Conservation (phyloP, 331 rosid genomes). For the Quercus phellos region DNA sequence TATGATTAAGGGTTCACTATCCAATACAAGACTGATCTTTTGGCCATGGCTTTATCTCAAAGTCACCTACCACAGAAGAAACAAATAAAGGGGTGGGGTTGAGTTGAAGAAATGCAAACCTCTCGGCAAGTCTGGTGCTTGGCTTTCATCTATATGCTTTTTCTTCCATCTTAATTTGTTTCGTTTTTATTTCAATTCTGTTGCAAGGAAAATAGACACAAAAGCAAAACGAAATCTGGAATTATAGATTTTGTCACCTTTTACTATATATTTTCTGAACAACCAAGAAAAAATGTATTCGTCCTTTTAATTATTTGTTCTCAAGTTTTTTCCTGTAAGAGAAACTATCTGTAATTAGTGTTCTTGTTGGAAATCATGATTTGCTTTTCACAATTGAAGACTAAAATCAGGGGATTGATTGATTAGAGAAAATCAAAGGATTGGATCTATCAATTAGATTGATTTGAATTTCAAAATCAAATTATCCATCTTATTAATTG, state of each 20-base stretch:
- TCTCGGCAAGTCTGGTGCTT: background rate
- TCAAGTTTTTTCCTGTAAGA: background rate
- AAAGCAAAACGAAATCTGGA: background rate
- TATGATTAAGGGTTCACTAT: background rate
- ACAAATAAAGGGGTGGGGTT: background rate
- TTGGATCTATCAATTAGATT: no score
- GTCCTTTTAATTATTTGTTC: background rate
- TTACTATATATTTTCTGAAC: background rate
- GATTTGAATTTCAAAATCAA: no score
- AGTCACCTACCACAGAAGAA: background rate
- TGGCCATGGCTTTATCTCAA: background rate
- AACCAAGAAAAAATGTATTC: background rate
- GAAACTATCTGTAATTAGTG: background rate
- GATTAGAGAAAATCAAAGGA: no score
- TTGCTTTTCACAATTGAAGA: no score
- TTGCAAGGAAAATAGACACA: background rate
- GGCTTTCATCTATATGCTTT: background rate
- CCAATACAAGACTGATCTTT: background rate
- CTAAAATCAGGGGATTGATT: no score
- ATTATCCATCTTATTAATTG: no score
- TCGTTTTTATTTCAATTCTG: background rate
- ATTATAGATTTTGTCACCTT: background rate
- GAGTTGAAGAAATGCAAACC: slow-evolving; percentile 2
- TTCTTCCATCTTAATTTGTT: background rate
- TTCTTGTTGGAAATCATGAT: no score